Conservation (phyloP, 495 filamentous ascomycete genomes). For the Bombardia bombarda region DNA sequence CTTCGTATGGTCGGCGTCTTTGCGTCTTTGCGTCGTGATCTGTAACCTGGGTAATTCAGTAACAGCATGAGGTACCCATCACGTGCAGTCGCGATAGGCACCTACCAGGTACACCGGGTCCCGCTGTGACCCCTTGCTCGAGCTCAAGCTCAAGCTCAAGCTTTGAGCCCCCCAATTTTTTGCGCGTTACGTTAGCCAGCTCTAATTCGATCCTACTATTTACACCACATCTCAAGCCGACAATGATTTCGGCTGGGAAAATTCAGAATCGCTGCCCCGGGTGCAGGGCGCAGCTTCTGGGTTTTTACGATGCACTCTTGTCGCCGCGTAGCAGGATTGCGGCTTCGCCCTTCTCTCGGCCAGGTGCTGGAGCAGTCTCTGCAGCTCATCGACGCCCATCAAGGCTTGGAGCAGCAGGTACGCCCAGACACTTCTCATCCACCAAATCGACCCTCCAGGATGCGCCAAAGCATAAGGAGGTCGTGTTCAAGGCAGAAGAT, state of each 20-base stretch:
- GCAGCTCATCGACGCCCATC: slow-evolving; percentile 12
- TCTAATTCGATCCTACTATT: not conserved
- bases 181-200: not conserved
- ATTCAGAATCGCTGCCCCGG: slow-evolving; percentile 37
- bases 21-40: too few relatives aligned
- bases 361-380: slow-evolving; percentile 7
- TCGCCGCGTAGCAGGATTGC: slow-evolving; percentile 10
- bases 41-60: not conserved
- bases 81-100: too few relatives aligned
- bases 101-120: too few relatives aligned
- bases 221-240: not conserved
- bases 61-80: not conserved
- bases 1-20: too few relatives aligned
- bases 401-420: too few relatives aligned
- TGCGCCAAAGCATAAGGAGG: slow-evolving; percentile 1
- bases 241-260: slow-evolving; percentile 42
- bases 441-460: slow-evolving; percentile 19
- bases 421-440: slow-evolving; percentile 32
- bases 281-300: slow-evolving; percentile 40
- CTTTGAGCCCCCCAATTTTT: slow-evolving; percentile 1
- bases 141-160: not conserved
- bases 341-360: slow-evolving; percentile 6
- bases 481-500: slow-evolving; percentile 20
- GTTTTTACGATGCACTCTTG: slow-evolving; percentile 35
- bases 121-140: too few relatives aligned